Conservation (phyloP, 2,329 filamentous ascomycete genomes). For the Didymella arachidicola region DNA sequence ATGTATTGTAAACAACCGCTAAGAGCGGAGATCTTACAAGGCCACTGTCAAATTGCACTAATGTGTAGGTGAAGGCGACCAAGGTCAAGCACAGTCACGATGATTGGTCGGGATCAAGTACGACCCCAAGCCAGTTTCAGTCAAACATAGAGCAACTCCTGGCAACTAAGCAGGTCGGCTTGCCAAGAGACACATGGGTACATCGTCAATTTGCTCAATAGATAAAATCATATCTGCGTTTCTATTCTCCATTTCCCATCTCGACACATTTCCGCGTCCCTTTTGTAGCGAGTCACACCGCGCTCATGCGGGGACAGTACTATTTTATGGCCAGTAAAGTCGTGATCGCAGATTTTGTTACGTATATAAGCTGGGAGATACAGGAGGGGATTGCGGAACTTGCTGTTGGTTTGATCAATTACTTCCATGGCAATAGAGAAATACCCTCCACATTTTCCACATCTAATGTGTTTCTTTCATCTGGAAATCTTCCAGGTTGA, state of each 20-base stretch:
- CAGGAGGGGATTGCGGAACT: constrained; percentile 2
- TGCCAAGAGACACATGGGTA: too few relatives aligned
- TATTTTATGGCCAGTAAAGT: background rate
- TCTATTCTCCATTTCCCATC: too few relatives aligned
- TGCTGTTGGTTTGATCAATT: background rate
- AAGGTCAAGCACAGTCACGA: background rate
- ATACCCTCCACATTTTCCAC: background rate
- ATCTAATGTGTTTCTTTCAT: too few relatives aligned
- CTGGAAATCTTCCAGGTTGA: background rate
- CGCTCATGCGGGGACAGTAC: background rate
- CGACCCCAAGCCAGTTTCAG: too few relatives aligned
- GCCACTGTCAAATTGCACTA: background rate
- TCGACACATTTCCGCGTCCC: too few relatives aligned
- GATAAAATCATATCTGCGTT: too few relatives aligned
- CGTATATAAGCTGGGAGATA: background rate
- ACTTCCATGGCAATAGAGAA: background rate
- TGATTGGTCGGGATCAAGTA: background rate
- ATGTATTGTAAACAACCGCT: background rate
- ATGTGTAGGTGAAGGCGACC: background rate
- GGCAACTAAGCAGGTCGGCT: too few relatives aligned
- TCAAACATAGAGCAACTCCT: too few relatives aligned
- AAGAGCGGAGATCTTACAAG: background rate
- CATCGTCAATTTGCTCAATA: too few relatives aligned
- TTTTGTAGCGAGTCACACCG: background rate
- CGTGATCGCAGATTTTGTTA: background rate